Conservation (phyloP, 2,329 filamentous ascomycete genomes). For the Dactylellina sp. region DNA sequence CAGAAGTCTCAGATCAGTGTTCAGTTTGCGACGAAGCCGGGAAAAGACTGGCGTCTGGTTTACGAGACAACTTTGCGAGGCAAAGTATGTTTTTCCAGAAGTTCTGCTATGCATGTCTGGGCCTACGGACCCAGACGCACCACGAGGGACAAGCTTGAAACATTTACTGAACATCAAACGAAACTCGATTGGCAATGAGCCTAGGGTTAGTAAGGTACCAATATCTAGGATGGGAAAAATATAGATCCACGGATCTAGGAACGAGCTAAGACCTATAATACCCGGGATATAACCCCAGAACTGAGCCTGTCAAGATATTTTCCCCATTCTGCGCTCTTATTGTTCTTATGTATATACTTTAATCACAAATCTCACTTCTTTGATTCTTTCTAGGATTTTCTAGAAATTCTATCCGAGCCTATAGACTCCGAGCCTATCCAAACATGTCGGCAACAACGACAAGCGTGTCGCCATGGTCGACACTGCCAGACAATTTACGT, state of each 20-base stretch:
- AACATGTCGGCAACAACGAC: slow-evolving; percentile 51
- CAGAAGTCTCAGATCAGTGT: slow-evolving; percentile 9
- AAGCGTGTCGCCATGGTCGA: slow-evolving; percentile 54
- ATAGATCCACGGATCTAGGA: slow-evolving; percentile 42
- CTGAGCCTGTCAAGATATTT: slow-evolving; percentile 15
- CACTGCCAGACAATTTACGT: slow-evolving; percentile 42
- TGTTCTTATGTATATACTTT: slow-evolving; percentile 23
- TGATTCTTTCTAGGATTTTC: slow-evolving; percentile 21
- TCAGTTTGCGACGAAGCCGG: too few relatives aligned
- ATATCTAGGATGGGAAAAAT: slow-evolving; percentile 5
- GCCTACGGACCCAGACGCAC: slow-evolving; percentile 24
- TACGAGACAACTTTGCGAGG: too few relatives aligned
- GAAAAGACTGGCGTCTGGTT: too few relatives aligned
- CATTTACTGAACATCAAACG: slow-evolving; percentile 22
- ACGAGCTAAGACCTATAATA: slow-evolving; percentile 30
- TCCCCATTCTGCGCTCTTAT: slow-evolving; percentile 19
- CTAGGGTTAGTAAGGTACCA: slow-evolving; percentile 9
- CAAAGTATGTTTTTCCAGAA: too few relatives aligned
- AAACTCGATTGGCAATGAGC: slow-evolving; percentile 15
- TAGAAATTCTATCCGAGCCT: not conserved
- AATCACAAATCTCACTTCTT: not conserved
- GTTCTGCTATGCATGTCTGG: too few relatives aligned
- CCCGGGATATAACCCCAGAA: slow-evolving; percentile 10
- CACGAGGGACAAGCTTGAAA: slow-evolving; percentile 15
- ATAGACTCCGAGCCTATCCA: not conserved